Base-by-base conservation (phyloP, 2,329 filamentous ascomycete genomes). In the Sporothrix pseudoabietina region DNA sequence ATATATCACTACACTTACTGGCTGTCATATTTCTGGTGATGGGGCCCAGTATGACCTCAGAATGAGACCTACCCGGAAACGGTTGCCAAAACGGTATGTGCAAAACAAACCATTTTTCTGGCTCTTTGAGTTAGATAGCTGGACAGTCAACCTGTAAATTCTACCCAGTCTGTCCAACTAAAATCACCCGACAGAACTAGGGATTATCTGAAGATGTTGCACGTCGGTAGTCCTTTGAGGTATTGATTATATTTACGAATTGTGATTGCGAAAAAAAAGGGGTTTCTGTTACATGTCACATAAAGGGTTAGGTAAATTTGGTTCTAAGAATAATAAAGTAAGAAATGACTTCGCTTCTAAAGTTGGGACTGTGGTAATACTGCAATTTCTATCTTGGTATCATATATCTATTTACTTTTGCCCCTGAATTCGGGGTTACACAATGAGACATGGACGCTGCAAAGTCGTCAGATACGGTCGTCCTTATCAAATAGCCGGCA, bases 401-500 rank as follows among this genome's bases (percentile, higher is more conserved):
- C 41, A 44, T 9, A 44, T 44, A 9, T 44, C 59, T 26, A 63
- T 63, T 12, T 63, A 41, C 16, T 22, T 63, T 22, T 63, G 12
- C 35, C 59, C 59, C n/a, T 65, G 35, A 65, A 44, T 26, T 2
- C 12, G 16, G 10, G 59, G 39, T 65, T 12, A 65, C 59, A 65
- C 49, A 44, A 7, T 35, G 30, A 8, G 26, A n/a, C 12, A 6
- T 44, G 7, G 41, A 44, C 41, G 41, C 41, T 14, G 9, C 9
- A 10, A 3, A 12, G 9, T 44, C 41, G 41, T 12, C 41, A 14
- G 14, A 19, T 19, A 8, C 39, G 9, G 22, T 10, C 30, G 2
- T 32, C 10, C 10, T 22, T 72, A 72, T 61, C 10, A 4, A 30
- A 66, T 72, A 4, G 59, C 47, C 5, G 71, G 71, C 6, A 72